Base-by-base conservation (phyloP, 2,329 filamentous ascomycete genomes). In the Xylaria sp. region DNA sequence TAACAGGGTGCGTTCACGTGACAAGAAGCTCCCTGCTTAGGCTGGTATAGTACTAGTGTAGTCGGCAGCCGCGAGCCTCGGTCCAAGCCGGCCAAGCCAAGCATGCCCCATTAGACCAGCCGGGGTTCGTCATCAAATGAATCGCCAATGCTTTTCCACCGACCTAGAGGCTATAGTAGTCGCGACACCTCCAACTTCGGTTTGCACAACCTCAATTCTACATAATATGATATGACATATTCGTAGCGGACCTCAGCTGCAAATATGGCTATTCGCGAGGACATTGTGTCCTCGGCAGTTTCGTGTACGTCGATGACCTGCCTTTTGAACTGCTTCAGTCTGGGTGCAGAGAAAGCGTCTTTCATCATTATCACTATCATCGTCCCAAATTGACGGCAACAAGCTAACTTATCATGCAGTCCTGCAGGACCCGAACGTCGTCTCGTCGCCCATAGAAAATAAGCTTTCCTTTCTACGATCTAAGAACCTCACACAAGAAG, bases 401-500 rank as follows among this genome's bases (percentile, higher is more conserved):
- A 69, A 8, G 37, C 63, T 66, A 61, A 65, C 27, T 54, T 69
- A 57, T 69, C 18, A 32, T 61, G 47, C 77, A 95, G 93, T 99
- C 82, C 90, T 99, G 69, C 93, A 97, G 83, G 96, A 99, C 80
- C 94, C 96, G 12, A 97, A 91, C 60, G 95, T 99, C 74, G 90
- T 93, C 44, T 89, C 90, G 10, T 95, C 96, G 5, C 92, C 96
- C n/a, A 84, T 97, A 70, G 96, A 98, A 78, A 98, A 96, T 81
- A 91, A 93, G 72, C 88, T 98, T 68, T 92, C 94, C 9, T 99
- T 99, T 75, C 86, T 99, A 23, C 93, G 94, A 80, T 97, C 94
- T 8, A 99, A 99, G 83, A 98, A 99, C 81, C 87, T 99, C 63
- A 98, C 95, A 0, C 92, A 96, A 80, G 95, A 98, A 81, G 97